A percentile compares a stretch with the other conserved stretches of the same genome.
Evolutionary conservation across 257 asterid genomes (phyloP).

Genomic region (Apocynum venetum): DNA sequence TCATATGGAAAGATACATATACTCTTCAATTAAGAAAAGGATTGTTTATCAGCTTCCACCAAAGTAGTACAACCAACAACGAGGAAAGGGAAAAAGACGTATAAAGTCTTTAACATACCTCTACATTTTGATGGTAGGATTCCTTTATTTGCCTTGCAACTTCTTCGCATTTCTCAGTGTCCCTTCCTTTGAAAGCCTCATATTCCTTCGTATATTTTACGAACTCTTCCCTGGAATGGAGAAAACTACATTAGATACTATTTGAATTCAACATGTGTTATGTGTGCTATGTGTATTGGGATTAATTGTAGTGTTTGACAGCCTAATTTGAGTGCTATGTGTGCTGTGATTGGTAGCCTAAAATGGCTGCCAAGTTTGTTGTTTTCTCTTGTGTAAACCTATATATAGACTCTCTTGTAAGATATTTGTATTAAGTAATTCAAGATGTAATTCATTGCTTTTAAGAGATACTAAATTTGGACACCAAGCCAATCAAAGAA

Average conservation of each 20-base stretch:
- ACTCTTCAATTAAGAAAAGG: not conserved
- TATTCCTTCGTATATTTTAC: conserved; percentile 65
- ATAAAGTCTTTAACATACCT: conserved; percentile 41
- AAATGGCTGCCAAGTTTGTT: no score
- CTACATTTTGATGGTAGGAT: conserved; percentile 72
- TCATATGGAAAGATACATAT: not conserved
- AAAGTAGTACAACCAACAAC: not conserved
- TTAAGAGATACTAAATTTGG: conserved; percentile 1
- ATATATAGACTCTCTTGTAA: no score
- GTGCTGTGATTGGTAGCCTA: no score
- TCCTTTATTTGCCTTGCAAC: conserved; percentile 54
- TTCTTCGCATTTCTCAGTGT: conserved; percentile 50
- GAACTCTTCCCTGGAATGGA: conserved; percentile 60
- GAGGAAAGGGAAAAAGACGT: not conserved
- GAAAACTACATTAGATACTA: conserved; percentile 22
- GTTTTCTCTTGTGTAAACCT: no score
- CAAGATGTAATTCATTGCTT: no score
- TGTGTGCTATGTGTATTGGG: no score
- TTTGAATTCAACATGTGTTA: no score
- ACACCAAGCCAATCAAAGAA: conserved; percentile 10
- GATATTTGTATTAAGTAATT: no score
- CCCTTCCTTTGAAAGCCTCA: conserved; percentile 58
- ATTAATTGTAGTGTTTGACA: no score
- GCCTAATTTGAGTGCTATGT: no score
- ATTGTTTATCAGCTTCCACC: not conserved